phyloP scores from a whole-genome alignment of 768 basidiomycete species.

The Rhodosporidiobolus odoratus region DNA sequence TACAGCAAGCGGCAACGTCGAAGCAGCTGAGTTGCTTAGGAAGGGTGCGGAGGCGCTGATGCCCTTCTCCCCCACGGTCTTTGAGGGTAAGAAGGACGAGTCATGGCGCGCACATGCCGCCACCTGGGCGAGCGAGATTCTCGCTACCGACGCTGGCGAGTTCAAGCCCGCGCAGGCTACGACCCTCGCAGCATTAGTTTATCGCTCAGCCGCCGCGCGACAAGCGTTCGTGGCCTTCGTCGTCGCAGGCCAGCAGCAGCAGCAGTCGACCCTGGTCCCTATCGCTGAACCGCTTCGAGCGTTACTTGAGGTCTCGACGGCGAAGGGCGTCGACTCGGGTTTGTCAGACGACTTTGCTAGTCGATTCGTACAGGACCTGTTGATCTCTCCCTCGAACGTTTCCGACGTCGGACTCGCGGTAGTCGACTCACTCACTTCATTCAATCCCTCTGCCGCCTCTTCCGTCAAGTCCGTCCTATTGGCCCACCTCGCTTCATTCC shows the following conservation, averaged over 20 bases:
- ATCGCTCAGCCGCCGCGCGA: constrained; percentile 20
- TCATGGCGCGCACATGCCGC: constrained; percentile 1
- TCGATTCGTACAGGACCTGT: too few relatives aligned
- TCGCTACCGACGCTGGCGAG: not conserved
- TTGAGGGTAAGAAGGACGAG: too few relatives aligned
- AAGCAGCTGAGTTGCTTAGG: constrained; percentile 7
- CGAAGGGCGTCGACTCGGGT: not conserved
- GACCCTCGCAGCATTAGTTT: constrained; percentile 18
- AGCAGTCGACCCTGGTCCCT: not conserved
- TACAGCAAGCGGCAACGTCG: not conserved
- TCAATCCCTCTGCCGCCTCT: not conserved
- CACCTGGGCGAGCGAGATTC: constrained; percentile 26
- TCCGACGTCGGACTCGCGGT: not conserved
- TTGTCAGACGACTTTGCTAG: not conserved
- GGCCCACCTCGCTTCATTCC: constrained; percentile 8
- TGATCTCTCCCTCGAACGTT: too few relatives aligned
- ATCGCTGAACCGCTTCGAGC: constrained; percentile 16
- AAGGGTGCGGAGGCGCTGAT: constrained; percentile 21
- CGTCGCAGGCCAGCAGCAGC: not conserved
- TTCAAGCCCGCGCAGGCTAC: not conserved
- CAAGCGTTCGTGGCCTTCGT: not conserved
- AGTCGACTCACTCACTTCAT: constrained; percentile 7
- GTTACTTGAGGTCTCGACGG: constrained; percentile 15
- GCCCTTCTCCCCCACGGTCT: not conserved
- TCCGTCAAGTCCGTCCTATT: not conserved